Percentiles rank a stretch among this genome's conserved stretches.
These are phyloP conservation scores for Aulographum hederae DNA, from an alignment of 2,329 filamentous ascomycete genomes.

Conservation along the genomic window DNA sequence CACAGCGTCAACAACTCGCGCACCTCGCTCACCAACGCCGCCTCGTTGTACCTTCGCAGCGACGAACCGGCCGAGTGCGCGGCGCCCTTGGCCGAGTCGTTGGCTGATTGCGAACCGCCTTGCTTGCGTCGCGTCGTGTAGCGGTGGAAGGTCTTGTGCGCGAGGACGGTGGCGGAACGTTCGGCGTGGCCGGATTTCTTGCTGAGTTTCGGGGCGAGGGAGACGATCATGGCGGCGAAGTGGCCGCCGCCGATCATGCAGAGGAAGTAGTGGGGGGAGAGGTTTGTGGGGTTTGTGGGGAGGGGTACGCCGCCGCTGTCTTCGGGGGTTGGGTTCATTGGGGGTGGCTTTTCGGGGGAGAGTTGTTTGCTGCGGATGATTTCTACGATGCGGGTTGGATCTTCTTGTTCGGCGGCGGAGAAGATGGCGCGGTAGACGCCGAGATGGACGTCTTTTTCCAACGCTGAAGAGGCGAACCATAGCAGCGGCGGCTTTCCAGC, in stretches of 20 bases:
- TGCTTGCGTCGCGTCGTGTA: constrained; percentile 95
- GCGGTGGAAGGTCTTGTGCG: constrained; percentile 93
- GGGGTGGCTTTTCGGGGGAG: constrained; percentile 15
- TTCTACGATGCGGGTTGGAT: constrained; percentile 41
- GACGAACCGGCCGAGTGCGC: constrained; percentile 88
- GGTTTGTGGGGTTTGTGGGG: constrained; percentile 15
- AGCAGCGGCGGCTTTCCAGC: constrained; percentile 56
- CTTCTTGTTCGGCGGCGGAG: constrained; percentile 49
- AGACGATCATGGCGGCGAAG: constrained; percentile 92
- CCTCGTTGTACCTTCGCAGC: constrained; percentile 84
- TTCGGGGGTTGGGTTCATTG: constrained; percentile 11
- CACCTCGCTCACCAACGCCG: constrained; percentile 76
- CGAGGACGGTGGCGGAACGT: constrained; percentile 69
- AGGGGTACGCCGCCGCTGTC: constrained; percentile 39
- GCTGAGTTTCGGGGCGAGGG: constrained; percentile 55
- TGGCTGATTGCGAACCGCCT: constrained; percentile 85
- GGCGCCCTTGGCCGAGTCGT: constrained; percentile 81
- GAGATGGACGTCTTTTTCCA: constrained; percentile 64
- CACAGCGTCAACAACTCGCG: constrained; percentile 65
- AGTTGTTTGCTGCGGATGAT: constrained; percentile 63
- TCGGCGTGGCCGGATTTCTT: constrained; percentile 60
- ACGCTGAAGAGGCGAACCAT: constrained; percentile 63
- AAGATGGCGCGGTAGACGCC: constrained; percentile 77
- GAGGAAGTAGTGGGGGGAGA: constrained; percentile 70
- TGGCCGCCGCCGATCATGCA: constrained; percentile 98